Evolutionary conservation across 305 asterid genomes (phyloP).

Genomic region (Euphrasia arctica): DNA sequence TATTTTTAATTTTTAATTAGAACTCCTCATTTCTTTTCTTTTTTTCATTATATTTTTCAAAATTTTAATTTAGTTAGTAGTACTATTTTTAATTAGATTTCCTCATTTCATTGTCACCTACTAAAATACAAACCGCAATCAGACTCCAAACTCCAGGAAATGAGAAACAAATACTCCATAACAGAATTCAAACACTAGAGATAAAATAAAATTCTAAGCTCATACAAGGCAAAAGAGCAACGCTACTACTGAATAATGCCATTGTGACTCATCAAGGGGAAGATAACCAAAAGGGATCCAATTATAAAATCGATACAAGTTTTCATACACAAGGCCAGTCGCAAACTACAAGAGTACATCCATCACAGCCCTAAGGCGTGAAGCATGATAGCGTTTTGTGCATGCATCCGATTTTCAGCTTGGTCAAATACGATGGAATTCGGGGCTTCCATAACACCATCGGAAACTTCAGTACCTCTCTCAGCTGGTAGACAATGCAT

Average conservation of each 20-base stretch:
- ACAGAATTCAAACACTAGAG: background rate
- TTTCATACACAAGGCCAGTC: background rate
- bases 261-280: background rate
- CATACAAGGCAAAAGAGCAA: background rate
- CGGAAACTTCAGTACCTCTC: conserved; percentile 87
- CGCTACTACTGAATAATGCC: too few species aligned
- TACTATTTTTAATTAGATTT: too few species aligned
- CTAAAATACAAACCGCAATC: background rate
- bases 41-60: too few species aligned
- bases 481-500: conserved; percentile 98
- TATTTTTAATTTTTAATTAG: too few species aligned
- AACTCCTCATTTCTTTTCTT: too few species aligned
- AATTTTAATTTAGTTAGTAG: too few species aligned
- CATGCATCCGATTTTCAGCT: conserved; percentile 96
- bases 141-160: background rate
- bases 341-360: background rate
- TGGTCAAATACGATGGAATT: conserved; percentile 86
- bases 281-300: background rate
- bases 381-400: conserved; percentile 93
- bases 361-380: conserved; percentile 76
- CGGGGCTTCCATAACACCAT: conserved; percentile 78
- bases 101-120: too few species aligned
- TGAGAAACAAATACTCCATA: background rate
- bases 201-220: background rate
- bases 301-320: background rate